A percentile compares a stretch with the other conserved stretches of the same genome.
Evolutionary conservation across 2,329 filamentous ascomycete genomes (phyloP).

Genomic region (Aspergillus quadrilineatus): DNA sequence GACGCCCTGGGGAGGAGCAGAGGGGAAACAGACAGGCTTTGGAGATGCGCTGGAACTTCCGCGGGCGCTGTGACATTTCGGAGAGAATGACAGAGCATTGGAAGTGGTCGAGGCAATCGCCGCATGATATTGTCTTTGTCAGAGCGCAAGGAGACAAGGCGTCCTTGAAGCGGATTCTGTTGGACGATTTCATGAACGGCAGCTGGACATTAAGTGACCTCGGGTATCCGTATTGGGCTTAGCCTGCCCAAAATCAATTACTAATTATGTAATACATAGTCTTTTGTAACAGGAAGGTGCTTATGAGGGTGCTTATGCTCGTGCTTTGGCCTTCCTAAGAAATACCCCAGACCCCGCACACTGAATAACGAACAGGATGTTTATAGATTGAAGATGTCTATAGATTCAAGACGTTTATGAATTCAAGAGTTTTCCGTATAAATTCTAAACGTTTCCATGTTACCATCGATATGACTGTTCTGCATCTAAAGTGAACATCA

Average conservation of each 20-base stretch:
- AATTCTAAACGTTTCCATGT: too few species aligned
- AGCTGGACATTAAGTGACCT: background rate
- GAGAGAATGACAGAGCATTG: background rate
- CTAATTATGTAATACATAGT: background rate
- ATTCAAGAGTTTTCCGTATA: too few species aligned
- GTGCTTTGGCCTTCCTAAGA: background rate
- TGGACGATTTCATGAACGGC: background rate
- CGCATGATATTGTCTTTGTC: background rate
- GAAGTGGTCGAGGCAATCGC: background rate
- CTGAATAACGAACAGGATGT: too few species aligned
- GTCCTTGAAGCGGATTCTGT: background rate
- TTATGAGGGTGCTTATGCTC: background rate
- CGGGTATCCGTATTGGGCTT: background rate
- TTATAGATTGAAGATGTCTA: too few species aligned
- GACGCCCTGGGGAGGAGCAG: background rate
- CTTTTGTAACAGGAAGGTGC: background rate
- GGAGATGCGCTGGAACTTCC: constrained; percentile 9
- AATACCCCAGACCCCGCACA: background rate
- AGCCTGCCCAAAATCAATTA: background rate
- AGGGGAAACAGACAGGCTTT: constrained; percentile 4
- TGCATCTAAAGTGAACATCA: too few species aligned
- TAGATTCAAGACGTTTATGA: too few species aligned
- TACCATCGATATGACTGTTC: too few species aligned
- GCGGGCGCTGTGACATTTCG: constrained; percentile 2
- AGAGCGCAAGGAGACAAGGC: too few species aligned